phyloP scores from a whole-genome alignment of 176 grass and related monocot species.

The Otatea glauca region DNA sequence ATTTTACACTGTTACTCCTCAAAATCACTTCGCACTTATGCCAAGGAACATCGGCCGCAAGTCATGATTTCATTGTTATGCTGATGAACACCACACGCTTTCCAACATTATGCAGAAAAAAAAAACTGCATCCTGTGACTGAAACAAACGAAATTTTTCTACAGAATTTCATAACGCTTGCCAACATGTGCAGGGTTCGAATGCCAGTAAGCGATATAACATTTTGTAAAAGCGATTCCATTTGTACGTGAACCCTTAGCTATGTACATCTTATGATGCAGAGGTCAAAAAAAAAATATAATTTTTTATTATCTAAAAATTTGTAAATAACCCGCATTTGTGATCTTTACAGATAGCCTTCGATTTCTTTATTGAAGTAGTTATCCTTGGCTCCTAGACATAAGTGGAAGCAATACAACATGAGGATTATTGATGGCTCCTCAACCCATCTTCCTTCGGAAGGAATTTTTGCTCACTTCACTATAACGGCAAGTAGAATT shows the following conservation, averaged over 20 bases:
- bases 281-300: no score
- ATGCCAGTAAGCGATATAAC: not conserved
- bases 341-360: not conserved
- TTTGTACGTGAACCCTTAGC: no score
- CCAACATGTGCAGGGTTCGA: not conserved
- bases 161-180: not conserved
- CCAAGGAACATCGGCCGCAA: not conserved
- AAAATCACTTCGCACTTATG: not conserved
- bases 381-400: not conserved
- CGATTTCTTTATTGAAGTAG: not conserved
- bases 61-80: no score
- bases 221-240: not conserved
- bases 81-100: not conserved
- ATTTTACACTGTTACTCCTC: no score
- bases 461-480: not conserved
- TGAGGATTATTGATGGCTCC: not conserved
- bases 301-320: no score
- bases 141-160: not conserved
- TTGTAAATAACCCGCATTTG: not conserved
- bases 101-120: not conserved
- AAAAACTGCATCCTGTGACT: not conserved
- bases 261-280: no score
- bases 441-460: not conserved
- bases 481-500: not conserved
- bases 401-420: not conserved